Evolutionary conservation across 2,329 filamentous ascomycete genomes (phyloP).

Genomic region (Penicillium sp.): DNA sequence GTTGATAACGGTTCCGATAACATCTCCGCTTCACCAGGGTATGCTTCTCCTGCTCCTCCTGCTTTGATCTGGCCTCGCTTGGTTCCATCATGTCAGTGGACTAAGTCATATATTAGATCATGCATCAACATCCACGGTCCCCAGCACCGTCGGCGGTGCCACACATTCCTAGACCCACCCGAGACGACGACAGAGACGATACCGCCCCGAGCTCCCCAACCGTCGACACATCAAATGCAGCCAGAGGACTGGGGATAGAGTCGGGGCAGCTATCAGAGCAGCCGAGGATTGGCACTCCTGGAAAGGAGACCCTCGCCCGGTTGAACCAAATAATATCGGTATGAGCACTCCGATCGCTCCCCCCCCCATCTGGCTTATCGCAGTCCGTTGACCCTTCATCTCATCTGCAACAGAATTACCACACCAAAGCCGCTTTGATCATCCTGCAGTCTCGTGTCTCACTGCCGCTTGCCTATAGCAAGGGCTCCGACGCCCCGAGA

Average conservation of each 20-base stretch:
- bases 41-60: neutral
- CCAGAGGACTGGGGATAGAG: conserved; percentile 54
- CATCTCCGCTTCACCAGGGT: conserved; percentile 11
- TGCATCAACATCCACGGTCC: conserved; percentile 88
- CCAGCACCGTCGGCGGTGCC: conserved; percentile 69
- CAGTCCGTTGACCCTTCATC: conserved; percentile 26
- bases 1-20: conserved; percentile 35
- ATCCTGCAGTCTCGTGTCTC: conserved; percentile 80
- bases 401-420: conserved; percentile 70
- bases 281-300: conserved; percentile 52
- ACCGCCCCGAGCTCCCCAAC: conserved; percentile 56
- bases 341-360: conserved; percentile 24
- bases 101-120: conserved; percentile 40
- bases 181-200: conserved; percentile 65
- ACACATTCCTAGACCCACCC: conserved; percentile 70
- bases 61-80: neutral
- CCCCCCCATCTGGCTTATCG: neutral
- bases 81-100: neutral
- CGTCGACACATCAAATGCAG: conserved; percentile 53
- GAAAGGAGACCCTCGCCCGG: conserved; percentile 71
- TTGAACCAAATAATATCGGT: conserved; percentile 94
- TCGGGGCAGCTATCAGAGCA: conserved; percentile 47
- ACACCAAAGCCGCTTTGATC: conserved; percentile 81
- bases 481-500: conserved; percentile 61
- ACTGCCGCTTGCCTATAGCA: conserved; percentile 60